Evolutionary conservation across 2,329 filamentous ascomycete genomes (phyloP).

Genomic region (Myriosclerotinia scirpicola): DNA sequence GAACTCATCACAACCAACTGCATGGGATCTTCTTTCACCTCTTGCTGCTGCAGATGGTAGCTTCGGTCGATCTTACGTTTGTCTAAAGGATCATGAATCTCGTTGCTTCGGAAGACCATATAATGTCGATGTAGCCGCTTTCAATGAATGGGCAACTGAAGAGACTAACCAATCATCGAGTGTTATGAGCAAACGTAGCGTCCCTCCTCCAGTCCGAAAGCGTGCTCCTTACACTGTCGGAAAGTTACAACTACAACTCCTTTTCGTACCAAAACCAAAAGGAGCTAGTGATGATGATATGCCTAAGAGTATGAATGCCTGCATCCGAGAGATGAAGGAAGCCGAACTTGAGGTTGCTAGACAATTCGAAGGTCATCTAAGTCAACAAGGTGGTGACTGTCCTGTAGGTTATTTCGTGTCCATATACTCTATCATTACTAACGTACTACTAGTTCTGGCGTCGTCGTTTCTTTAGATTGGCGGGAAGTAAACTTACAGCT

Average conservation of each 20-base stretch:
- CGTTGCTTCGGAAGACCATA: slow-evolving; percentile 86
- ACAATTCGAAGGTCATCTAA: slow-evolving; percentile 84
- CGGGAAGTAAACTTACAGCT: slow-evolving; percentile 86
- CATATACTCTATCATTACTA: slow-evolving; percentile 38
- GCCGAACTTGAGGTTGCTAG: slow-evolving; percentile 77
- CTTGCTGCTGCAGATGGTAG: slow-evolving; percentile 88
- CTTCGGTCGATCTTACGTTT: slow-evolving; percentile 91
- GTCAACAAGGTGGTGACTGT: slow-evolving; percentile 96
- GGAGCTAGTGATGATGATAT: slow-evolving; percentile 88
- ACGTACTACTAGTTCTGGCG: slow-evolving; percentile 78
- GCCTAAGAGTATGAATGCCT: slow-evolving; percentile 99
- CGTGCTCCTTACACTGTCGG: slow-evolving; percentile 95
- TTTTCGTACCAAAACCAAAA: slow-evolving; percentile 93
- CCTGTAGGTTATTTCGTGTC: slow-evolving; percentile 65
- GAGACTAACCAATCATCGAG: slow-evolving; percentile 76
- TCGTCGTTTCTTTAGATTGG: slow-evolving; percentile 92
- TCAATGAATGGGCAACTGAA: slow-evolving; percentile 98
- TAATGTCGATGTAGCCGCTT: slow-evolving; percentile 86
- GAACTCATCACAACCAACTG: slow-evolving; percentile 63
- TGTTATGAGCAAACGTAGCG: slow-evolving; percentile 85
- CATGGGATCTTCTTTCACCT: slow-evolving; percentile 84
- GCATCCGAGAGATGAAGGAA: slow-evolving; percentile 87
- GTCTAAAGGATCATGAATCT: slow-evolving; percentile 87
- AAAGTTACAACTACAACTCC: slow-evolving; percentile 87
- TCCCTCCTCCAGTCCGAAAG: slow-evolving; percentile 67